Percentiles rank a stretch among this genome's conserved stretches.
These are phyloP conservation scores for Jacaranda mimosifolia DNA, from an alignment of 257 asterid species.

Conservation along the genomic window DNA sequence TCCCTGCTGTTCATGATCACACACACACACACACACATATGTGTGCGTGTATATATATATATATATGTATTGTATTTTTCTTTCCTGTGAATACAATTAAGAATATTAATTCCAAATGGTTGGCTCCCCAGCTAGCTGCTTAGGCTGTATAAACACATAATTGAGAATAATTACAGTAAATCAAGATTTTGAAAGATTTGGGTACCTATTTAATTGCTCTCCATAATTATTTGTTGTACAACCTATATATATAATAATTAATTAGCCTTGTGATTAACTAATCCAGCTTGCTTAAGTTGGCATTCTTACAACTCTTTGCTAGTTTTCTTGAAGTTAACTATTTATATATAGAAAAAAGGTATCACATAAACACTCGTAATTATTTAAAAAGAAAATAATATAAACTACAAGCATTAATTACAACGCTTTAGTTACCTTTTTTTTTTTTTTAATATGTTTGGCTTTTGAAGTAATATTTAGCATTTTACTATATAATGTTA, in stretches of 20 bases:
- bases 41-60: too few relatives aligned
- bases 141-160: slow-evolving; percentile 3
- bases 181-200: slow-evolving; percentile 34
- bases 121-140: not conserved
- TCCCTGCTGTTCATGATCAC: slow-evolving; percentile 11
- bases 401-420: too few relatives aligned
- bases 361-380: too few relatives aligned
- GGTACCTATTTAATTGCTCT: not conserved
- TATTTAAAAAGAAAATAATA: too few relatives aligned
- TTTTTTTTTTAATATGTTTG: too few relatives aligned
- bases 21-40: not conserved
- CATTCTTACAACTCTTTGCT: not conserved
- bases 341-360: too few relatives aligned
- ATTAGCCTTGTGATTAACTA: not conserved
- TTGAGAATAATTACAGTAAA: slow-evolving; percentile 14
- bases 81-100: not conserved
- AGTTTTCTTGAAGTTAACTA: too few relatives aligned
- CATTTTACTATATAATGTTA: too few relatives aligned
- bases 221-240: not conserved
- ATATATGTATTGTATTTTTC: not conserved
- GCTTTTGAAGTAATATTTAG: too few relatives aligned
- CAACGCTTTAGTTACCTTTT: too few relatives aligned
- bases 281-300: slow-evolving; percentile 5
- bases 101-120: slow-evolving; percentile 13
- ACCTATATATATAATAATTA: not conserved